Base-by-base conservation (phyloP, 2,329 filamentous ascomycete genomes). In the Xylaria sp. region DNA sequence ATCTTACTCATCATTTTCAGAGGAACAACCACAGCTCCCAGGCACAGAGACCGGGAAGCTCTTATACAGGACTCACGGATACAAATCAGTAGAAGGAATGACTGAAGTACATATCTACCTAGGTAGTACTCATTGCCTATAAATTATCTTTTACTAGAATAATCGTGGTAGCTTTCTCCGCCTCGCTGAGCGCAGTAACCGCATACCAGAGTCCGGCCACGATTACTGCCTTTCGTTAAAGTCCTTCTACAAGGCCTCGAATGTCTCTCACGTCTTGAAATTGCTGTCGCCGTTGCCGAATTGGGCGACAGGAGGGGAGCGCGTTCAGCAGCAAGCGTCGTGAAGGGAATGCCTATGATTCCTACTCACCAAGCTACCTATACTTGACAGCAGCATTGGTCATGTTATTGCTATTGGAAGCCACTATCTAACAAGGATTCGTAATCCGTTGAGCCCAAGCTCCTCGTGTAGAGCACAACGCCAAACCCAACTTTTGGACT, bases 341-440 rank as follows among this genome's bases (percentile, higher is more conserved):
- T 10, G 50, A 55, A 27, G 60, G 58, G 18, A 59, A 42, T 13
- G 42, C 47, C 25, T 63, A 18, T 23, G 64, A 65, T 23, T 25
- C 68, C 18, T 76, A 73, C 57, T 50, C 65, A 18, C 25, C 70
- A 9, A 72, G 57, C 23, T 75, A 74, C 58, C 65, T 78, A 9
- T 77, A 80, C 25, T 79, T 89, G 2, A 85, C 81, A 37, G 87
- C n/a, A n/a, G n/a, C n/a, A n/a, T n/a, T n/a, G n/a, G n/a, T n/a
- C n/a, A n/a, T n/a, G n/a, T n/a, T n/a, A n/a, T n/a, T n/a, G n/a
- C n/a, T n/a, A n/a, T n/a, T n/a, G n/a, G n/a, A n/a, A n/a, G n/a
- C n/a, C n/a, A n/a, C n/a, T n/a, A n/a, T n/a, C n/a, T n/a, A n/a
- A n/a, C n/a, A n/a, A n/a, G n/a, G n/a, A n/a, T n/a, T n/a, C n/a